A percentile compares a stretch with the other conserved stretches of the same genome.
Conservation (phyloP, 2,329 filamentous ascomycete species). For the Volutella citrinella region DNA sequence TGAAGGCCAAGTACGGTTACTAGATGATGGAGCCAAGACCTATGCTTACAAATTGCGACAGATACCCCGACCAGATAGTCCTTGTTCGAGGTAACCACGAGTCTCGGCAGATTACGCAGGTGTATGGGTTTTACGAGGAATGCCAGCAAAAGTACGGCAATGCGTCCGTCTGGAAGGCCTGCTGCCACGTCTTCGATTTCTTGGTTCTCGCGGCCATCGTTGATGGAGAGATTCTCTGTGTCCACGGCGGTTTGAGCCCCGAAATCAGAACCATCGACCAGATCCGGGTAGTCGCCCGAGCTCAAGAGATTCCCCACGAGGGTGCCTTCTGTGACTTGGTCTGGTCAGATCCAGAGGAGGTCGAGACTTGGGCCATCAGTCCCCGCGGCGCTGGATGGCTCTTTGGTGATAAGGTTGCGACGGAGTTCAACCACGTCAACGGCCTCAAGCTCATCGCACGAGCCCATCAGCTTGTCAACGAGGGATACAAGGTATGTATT, state of each 20-base stretch:
- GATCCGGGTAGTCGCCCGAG: conserved; percentile 97
- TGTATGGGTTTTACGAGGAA: conserved; percentile 98
- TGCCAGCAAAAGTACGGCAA: conserved; percentile 98
- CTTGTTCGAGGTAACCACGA: conserved; percentile 98
- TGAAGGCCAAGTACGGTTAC: conserved; percentile 70
- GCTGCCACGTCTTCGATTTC: conserved; percentile 99
- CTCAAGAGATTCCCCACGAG: conserved; percentile 96
- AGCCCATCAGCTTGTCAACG: conserved; percentile 97
- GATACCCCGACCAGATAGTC: conserved; percentile 93
- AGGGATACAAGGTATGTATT: conserved; percentile 81
- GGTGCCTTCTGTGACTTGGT: conserved; percentile 97
- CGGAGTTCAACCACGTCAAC: conserved; percentile 96
- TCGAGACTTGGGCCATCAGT: conserved; percentile 93
- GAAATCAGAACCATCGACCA: conserved; percentile 98
- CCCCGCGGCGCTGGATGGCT: conserved; percentile 96
- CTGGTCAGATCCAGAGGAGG: conserved; percentile 96
- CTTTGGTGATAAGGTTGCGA: conserved; percentile 95
- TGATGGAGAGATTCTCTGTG: conserved; percentile 96
- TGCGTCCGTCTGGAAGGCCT: conserved; percentile 99
- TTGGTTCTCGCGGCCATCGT: conserved; percentile 95
- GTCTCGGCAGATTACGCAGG: conserved; percentile 94
- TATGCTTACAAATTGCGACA: conserved; percentile 35
- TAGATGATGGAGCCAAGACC: too few relatives aligned
- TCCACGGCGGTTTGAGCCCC: conserved; percentile 86
- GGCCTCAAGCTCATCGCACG: conserved; percentile 92